These are phyloP conservation scores for Anisodus acutangulus DNA, from an alignment of 257 asterid species.

Conservation along the genomic window DNA sequence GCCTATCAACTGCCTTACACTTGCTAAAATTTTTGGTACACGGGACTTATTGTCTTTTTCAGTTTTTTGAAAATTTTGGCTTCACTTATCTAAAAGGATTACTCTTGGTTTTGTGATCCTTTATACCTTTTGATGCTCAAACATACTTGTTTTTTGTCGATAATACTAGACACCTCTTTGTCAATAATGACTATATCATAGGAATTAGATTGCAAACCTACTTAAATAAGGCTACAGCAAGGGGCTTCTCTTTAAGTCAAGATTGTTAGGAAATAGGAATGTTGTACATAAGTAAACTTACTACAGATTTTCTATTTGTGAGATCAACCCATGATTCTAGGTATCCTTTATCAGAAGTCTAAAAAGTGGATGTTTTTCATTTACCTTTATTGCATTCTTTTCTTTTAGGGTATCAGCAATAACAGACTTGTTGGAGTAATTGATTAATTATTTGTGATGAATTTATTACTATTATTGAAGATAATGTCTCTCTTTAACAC, in stretches of 20 bases:
- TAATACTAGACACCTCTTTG: background rate
- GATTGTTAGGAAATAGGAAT: background rate
- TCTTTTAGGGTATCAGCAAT: background rate
- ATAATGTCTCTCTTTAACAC: background rate
- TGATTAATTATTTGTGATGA: conserved; percentile 4
- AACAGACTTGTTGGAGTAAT: background rate
- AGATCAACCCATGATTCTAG: background rate
- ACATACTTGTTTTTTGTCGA: background rate
- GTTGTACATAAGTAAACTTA: background rate
- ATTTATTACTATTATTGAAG: background rate
- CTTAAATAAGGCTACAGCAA: background rate
- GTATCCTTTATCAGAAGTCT: conserved; percentile 21
- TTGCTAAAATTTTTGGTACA: background rate
- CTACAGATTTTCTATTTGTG: background rate
- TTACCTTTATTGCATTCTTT: background rate
- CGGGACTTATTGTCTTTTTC: background rate
- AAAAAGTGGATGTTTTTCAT: background rate
- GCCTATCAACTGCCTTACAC: background rate
- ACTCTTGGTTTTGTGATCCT: background rate
- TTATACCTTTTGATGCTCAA: background rate
- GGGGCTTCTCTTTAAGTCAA: background rate
- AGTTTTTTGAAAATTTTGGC: background rate
- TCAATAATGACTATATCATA: conserved; percentile 14
- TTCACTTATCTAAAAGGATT: background rate
- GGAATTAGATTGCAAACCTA: background rate